These are phyloP conservation scores for Seiridium cupressi DNA, from an alignment of 2,329 filamentous ascomycete genomes.

Conservation along the genomic window DNA sequence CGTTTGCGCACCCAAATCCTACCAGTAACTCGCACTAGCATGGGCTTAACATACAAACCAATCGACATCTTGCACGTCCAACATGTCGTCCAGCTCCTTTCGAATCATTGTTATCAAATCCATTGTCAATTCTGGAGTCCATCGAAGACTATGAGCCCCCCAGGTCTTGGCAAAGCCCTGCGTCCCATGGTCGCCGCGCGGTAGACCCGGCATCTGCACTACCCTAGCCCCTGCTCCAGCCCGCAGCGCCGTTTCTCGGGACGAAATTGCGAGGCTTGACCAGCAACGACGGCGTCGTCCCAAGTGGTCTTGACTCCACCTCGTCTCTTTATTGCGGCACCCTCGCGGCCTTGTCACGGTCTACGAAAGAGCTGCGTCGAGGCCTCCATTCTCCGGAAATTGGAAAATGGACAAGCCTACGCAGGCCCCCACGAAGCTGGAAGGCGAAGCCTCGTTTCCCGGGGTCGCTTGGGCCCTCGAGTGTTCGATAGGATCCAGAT, in stretches of 20 bases:
- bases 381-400: neutral
- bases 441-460: neutral
- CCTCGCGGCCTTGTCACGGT: neutral
- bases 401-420: neutral
- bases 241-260: slow-evolving; percentile 3
- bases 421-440: neutral
- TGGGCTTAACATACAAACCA: too few relatives aligned
- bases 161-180: slow-evolving; percentile 1
- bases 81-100: neutral
- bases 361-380: neutral
- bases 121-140: neutral
- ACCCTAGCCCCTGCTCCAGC: neutral
- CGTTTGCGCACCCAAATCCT: too few relatives aligned
- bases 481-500: neutral
- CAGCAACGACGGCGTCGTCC: neutral
- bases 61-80: too few relatives aligned
- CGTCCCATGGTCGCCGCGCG: neutral
- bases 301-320: neutral
- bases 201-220: slow-evolving; percentile 7
- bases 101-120: too few relatives aligned
- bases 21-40: too few relatives aligned
- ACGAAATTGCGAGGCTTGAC: slow-evolving; percentile 15
- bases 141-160: neutral
- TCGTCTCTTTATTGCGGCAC: neutral
- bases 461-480: neutral